Conservation (phyloP, 2,329 filamentous ascomycete species). For the Ceratocystis lukuohia region DNA sequence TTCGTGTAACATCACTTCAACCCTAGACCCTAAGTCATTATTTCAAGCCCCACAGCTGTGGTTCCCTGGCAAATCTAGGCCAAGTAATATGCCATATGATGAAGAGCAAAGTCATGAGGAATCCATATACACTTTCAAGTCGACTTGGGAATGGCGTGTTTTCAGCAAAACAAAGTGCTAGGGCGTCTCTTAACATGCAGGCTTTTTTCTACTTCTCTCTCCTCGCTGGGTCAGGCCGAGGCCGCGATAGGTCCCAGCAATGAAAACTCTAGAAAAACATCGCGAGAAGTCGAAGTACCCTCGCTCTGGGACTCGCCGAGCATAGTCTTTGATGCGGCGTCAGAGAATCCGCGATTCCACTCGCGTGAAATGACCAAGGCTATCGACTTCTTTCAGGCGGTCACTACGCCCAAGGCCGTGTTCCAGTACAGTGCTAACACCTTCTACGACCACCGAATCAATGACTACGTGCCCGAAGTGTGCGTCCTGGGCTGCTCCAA, state of each 20-base stretch:
- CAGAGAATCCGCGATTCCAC: constrained; percentile 1
- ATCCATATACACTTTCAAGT: not conserved
- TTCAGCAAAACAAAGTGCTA: not conserved
- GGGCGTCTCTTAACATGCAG: not conserved
- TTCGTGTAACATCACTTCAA: not conserved
- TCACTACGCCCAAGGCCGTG: constrained; percentile 19
- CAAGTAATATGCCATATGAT: not conserved
- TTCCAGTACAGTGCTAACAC: constrained; percentile 39
- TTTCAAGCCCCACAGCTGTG: not conserved
- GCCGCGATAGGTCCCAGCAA: not conserved
- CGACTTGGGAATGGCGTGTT: not conserved
- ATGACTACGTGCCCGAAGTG: constrained; percentile 45
- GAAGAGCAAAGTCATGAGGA: not conserved
- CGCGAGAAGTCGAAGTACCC: not conserved
- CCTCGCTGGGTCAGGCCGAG: not conserved
- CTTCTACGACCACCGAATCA: constrained; percentile 37
- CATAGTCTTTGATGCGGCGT: constrained; percentile 9
- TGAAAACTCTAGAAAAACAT: not conserved
- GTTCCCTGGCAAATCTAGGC: not conserved
- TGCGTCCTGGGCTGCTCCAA: constrained; percentile 79
- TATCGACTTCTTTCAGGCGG: constrained; percentile 11
- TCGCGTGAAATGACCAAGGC: constrained; percentile 11
- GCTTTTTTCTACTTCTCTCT: not conserved
- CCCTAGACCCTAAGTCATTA: not conserved
- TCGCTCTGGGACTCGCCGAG: constrained; percentile 14